Conservation (phyloP, 202 grass and related monocot species). For the Sporobolus alterniflorus region DNA sequence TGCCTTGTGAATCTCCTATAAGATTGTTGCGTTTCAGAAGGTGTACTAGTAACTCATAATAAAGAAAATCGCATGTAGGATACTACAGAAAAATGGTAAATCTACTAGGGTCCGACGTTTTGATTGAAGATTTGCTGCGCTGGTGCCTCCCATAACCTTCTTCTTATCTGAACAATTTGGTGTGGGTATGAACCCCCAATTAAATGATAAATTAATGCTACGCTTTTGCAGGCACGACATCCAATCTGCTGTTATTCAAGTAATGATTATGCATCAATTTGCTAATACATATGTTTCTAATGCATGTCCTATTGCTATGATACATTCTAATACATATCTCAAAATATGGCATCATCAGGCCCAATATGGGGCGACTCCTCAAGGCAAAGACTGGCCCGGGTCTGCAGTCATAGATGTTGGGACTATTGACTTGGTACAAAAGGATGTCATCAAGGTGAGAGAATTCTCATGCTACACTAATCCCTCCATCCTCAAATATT, state of each 20-base stretch:
- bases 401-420: constrained; percentile 78
- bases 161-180: constrained; percentile 29
- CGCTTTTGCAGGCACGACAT: constrained; percentile 21
- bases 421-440: constrained; percentile 54
- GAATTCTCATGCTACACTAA: neutral
- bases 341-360: constrained; percentile 65
- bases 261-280: too few species aligned
- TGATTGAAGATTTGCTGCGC: constrained; percentile 13
- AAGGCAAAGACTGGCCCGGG: constrained; percentile 51
- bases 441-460: constrained; percentile 56
- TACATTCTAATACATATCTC: too few species aligned
- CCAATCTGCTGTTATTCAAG: constrained; percentile 4
- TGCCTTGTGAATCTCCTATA: too few species aligned
- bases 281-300: too few species aligned
- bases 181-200: constrained; percentile 18
- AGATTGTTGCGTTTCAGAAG: too few species aligned
- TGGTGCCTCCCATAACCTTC: constrained; percentile 27
- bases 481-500: too few species aligned
- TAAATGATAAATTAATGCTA: neutral
- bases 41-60: too few species aligned
- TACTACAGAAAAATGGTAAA: too few species aligned
- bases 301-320: too few species aligned
- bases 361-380: constrained; percentile 55
- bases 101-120: too few species aligned
- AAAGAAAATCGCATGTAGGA: too few species aligned